A percentile compares a stretch with the other conserved stretches of the same genome.
These are phyloP conservation scores for Rosa chinensis DNA, from an alignment of 306 rosid genomes.

Conservation along the genomic window DNA sequence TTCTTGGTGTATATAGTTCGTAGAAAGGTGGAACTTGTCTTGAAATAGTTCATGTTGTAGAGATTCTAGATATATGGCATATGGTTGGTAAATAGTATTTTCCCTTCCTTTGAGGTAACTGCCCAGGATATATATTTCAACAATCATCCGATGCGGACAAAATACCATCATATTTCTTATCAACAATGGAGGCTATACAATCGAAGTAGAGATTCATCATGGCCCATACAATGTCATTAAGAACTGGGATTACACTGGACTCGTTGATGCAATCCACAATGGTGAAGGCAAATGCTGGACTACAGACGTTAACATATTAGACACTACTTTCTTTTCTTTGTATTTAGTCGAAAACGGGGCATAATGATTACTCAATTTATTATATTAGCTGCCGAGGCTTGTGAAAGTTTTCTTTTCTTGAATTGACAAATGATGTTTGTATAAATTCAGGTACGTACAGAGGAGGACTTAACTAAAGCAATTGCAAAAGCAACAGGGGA, in stretches of 20 bases:
- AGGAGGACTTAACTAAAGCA: slow-evolving; percentile 68
- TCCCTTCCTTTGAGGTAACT: slow-evolving; percentile 56
- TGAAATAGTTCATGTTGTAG: neutral
- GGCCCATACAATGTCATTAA: slow-evolving; percentile 92
- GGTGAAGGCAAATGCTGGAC: slow-evolving; percentile 90
- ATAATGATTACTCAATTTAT: neutral
- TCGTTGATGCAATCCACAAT: slow-evolving; percentile 82
- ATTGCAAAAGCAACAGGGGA: slow-evolving; percentile 49
- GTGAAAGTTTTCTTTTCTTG: neutral
- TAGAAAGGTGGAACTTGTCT: neutral
- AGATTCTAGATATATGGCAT: neutral
- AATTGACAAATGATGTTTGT: slow-evolving; percentile 4
- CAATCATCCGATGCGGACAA: slow-evolving; percentile 75
- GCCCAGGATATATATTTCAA: slow-evolving; percentile 89
- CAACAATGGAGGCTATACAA: slow-evolving; percentile 87
- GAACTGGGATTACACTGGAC: slow-evolving; percentile 83
- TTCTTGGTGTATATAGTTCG: too few relatives aligned
- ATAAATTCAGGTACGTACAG: slow-evolving; percentile 60
- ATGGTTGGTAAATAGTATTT: slow-evolving; percentile 4
- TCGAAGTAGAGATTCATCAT: slow-evolving; percentile 92
- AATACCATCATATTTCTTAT: slow-evolving; percentile 75
- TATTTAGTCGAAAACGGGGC: neutral
- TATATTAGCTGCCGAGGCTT: neutral
- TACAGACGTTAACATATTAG: slow-evolving; percentile 58
- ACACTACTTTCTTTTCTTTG: neutral